Evolutionary conservation across 345 rosid species (phyloP).

Genomic region (Atalantia buxifolia): DNA sequence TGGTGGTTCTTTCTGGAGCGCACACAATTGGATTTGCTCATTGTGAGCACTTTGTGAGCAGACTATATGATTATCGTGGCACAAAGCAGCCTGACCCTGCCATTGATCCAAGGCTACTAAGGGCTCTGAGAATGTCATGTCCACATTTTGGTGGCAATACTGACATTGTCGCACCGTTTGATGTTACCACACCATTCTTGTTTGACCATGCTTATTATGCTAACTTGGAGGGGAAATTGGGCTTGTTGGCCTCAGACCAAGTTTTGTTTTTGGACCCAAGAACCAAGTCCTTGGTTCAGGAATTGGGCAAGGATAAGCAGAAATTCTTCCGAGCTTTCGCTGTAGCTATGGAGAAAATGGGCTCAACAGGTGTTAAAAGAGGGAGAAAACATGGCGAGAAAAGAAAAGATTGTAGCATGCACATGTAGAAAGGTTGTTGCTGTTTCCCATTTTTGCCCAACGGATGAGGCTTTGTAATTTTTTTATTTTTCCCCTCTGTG

Average conservation of each 20-base stretch:
- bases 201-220: conserved; percentile 66
- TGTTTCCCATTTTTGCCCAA: neutral
- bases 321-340: conserved; percentile 65
- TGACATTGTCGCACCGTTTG: conserved; percentile 61
- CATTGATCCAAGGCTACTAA: conserved; percentile 57
- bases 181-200: conserved; percentile 66
- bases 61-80: conserved; percentile 62
- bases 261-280: conserved; percentile 53
- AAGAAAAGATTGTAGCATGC: conserved; percentile 57
- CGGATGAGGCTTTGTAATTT: no score
- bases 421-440: conserved; percentile 23
- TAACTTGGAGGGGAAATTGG: conserved; percentile 54
- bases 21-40: conserved; percentile 91
- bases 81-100: conserved; percentile 56
- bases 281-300: conserved; percentile 55
- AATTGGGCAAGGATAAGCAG: conserved; percentile 44
- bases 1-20: conserved; percentile 75
- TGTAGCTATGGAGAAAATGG: conserved; percentile 81
- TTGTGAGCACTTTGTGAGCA: conserved; percentile 48
- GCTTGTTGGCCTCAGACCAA: conserved; percentile 64
- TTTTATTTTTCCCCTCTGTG: no score
- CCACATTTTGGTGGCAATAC: conserved; percentile 48
- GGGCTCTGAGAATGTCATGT: conserved; percentile 70
- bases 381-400: conserved; percentile 73
- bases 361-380: conserved; percentile 66